Conservation (phyloP, 1,139 yeast genomes). For the Blastobotrys serpentis region DNA sequence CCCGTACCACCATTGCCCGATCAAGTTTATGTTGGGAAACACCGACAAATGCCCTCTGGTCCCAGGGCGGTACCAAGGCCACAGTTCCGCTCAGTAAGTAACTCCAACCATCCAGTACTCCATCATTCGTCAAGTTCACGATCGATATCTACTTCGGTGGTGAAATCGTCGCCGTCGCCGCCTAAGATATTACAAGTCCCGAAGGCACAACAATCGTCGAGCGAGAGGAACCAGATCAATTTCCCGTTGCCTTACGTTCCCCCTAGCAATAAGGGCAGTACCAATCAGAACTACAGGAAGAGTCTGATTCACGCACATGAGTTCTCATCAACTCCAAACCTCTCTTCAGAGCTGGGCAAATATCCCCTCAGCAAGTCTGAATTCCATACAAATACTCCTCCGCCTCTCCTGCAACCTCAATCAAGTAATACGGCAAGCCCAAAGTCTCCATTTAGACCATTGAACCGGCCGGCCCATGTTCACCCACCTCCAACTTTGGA, state of each 20-base stretch:
- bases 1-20: slow-evolving; percentile 32
- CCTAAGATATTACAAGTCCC: background rate
- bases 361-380: background rate
- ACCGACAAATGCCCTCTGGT: slow-evolving; percentile 19
- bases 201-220: background rate
- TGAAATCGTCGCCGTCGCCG: background rate
- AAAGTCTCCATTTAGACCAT: slow-evolving; percentile 19
- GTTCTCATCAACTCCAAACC: slow-evolving; percentile 8
- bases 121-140: slow-evolving; percentile 4
- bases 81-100: slow-evolving; percentile 6
- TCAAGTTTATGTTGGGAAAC: slow-evolving; percentile 24
- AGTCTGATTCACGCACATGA: slow-evolving; percentile 7
- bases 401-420: background rate
- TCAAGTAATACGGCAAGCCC: background rate
- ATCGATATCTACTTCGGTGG: slow-evolving; percentile 1
- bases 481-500: slow-evolving; percentile 17
- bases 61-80: slow-evolving; percentile 8
- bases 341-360: background rate
- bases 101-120: background rate
- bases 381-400: background rate
- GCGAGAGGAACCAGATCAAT: background rate
- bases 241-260: slow-evolving; percentile 8
- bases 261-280: background rate
- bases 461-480: slow-evolving; percentile 19
- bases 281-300: background rate